Base-by-base conservation (phyloP, 495 filamentous ascomycete genomes). In the Daldinia caldariorum region DNA sequence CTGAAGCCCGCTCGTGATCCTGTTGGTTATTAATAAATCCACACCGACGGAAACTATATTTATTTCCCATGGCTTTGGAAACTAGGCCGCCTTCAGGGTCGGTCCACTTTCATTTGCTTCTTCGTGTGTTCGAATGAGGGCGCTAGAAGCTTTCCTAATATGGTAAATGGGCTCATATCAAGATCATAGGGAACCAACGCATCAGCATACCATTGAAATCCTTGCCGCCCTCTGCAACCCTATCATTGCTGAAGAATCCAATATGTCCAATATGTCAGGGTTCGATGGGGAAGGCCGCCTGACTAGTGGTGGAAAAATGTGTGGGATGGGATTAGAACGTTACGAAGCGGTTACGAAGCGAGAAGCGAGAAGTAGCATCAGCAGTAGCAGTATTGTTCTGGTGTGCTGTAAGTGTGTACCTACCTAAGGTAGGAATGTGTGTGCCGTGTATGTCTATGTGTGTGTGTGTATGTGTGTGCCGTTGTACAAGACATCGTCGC, bases 11-110 rank as follows among this genome's bases (percentile, higher is more conserved):
- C 55, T 68, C 64, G 37, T 41, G 64, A 68, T 61, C 35, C 22
- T 53, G 70, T 68, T 68, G 65, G 70, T 47, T 35, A 37, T 35
- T 37, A 32, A 68, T 20, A 72, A 72, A 68, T 58, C 70, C 64
- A 72, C 61, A 65, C 51, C 51, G 63, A 71, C 59, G 61, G 70
- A 72, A 50, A 59, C 60, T 51, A 56, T 55, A 47, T 68, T 72
- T 67, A 34, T 58, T 58, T 58, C 56, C 70, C 70, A 72, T 65
- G 61, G 65, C 70, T 50, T 68, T 61, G 70, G 70, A 68, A 68
- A 65, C 65, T 53, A 60, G 70, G 64, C 45, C 70, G 70, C 70
- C n/a, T 67, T 57, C 57, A 26, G 10, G 70, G 70, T 38, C 65
- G 64, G 26, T 61, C 70, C 70, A 72, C 70, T 62, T 56, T 60